Conservation (phyloP, 331 rosid species). For the Rosa hybrid region DNA sequence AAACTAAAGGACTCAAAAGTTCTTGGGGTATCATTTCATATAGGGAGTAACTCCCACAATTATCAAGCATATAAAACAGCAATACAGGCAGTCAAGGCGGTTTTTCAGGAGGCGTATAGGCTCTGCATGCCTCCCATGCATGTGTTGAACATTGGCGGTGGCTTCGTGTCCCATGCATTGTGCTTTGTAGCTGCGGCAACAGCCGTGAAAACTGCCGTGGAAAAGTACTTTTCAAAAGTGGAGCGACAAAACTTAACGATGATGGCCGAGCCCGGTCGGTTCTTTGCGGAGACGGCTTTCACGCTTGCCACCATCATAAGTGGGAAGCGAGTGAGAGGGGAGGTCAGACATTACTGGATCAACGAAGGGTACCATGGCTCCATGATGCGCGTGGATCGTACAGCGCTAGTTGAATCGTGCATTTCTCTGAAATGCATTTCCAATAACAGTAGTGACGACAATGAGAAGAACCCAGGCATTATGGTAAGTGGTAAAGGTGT, state of each 20-base stretch:
- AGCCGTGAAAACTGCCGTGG: neutral
- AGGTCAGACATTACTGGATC: neutral
- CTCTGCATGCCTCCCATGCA: conserved; percentile 1
- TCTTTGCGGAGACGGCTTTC: neutral
- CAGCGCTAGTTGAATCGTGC: neutral
- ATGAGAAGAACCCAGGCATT: neutral
- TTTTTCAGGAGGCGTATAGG: neutral
- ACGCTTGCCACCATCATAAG: neutral
- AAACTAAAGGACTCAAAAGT: neutral
- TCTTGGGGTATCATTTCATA: neutral
- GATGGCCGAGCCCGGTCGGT: neutral
- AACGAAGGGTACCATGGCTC: neutral
- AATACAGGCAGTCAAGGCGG: neutral
- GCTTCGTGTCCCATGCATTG: neutral
- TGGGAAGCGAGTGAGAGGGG: neutral
- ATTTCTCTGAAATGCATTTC: neutral
- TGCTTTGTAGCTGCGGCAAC: neutral
- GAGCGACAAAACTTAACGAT: neutral
- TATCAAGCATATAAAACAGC: neutral
- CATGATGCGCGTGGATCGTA: neutral
- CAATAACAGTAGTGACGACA: neutral
- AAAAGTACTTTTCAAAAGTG: neutral
- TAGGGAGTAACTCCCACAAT: neutral
- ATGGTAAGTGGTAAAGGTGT: neutral
- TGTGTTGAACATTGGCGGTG: neutral